Conservation (phyloP, 192 early-diverging fungal species). For the Coemansia sp. region DNA sequence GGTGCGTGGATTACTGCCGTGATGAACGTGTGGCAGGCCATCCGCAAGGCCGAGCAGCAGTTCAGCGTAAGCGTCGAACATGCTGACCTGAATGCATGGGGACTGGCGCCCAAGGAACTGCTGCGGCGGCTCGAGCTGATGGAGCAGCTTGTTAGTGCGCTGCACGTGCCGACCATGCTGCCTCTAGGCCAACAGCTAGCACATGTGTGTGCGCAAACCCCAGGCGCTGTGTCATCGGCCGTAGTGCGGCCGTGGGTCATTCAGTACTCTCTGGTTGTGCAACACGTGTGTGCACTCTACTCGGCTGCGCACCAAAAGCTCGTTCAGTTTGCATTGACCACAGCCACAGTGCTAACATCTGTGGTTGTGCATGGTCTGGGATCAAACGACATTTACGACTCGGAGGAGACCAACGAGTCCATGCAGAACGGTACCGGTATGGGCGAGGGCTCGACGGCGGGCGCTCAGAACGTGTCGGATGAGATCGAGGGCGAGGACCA, state of each 20-base stretch:
- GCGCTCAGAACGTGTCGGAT: constrained; percentile 90
- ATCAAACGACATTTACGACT: constrained; percentile 68
- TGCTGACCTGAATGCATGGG: constrained; percentile 27
- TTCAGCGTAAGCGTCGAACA: not conserved
- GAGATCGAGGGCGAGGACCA: constrained; percentile 98
- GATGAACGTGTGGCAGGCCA: constrained; percentile 45
- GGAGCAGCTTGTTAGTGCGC: constrained; percentile 20
- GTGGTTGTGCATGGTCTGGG: constrained; percentile 87
- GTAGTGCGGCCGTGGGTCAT: constrained; percentile 37
- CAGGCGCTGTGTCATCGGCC: not conserved
- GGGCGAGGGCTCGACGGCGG: constrained; percentile 87
- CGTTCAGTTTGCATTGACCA: constrained; percentile 60
- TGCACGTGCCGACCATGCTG: constrained; percentile 33
- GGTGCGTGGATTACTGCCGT: constrained; percentile 40
- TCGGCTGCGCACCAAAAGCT: constrained; percentile 64
- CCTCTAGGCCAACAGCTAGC: constrained; percentile 17
- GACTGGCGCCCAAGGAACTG: constrained; percentile 39
- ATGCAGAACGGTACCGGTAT: constrained; percentile 72
- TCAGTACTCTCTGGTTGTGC: constrained; percentile 47
- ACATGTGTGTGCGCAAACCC: not conserved
- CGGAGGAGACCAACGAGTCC: constrained; percentile 57
- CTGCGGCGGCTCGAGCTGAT: constrained; percentile 26
- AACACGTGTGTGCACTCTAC: constrained; percentile 58
- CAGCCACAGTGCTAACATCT: constrained; percentile 25
- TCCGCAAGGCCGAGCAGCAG: constrained; percentile 31